These are phyloP conservation scores for Helotiales sp. DNA, from an alignment of 2,329 filamentous ascomycete genomes.

Conservation along the genomic window DNA sequence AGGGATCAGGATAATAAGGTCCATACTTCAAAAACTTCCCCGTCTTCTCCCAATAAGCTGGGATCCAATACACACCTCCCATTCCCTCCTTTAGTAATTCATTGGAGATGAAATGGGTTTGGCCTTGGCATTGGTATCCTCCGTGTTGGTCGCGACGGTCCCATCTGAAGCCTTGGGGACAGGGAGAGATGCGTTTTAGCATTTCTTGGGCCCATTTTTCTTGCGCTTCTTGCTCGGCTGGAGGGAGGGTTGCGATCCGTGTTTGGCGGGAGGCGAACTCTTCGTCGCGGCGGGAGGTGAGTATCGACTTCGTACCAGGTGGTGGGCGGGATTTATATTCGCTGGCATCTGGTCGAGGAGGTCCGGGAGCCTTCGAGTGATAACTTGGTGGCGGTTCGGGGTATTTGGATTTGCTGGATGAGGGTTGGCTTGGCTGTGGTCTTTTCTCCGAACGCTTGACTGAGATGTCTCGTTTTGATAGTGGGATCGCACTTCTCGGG, in stretches of 20 bases:
- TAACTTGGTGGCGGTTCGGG: too few species aligned
- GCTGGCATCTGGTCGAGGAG: too few species aligned
- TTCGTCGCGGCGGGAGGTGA: not conserved
- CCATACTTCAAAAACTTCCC: too few species aligned
- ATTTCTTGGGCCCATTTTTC: conserved; percentile 21
- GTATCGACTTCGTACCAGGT: not conserved
- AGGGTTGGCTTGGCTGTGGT: not conserved
- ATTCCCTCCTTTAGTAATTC: conserved; percentile 23
- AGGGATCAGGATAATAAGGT: too few species aligned
- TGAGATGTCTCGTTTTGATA: not conserved
- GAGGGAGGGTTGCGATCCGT: not conserved
- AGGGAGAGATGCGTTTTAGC: conserved; percentile 9
- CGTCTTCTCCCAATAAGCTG: not conserved
- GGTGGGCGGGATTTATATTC: not conserved
- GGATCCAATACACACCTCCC: conserved; percentile 13
- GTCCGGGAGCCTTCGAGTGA: too few species aligned
- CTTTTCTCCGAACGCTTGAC: too few species aligned
- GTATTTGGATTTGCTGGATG: too few species aligned
- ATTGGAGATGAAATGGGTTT: conserved; percentile 20
- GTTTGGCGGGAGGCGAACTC: not conserved
- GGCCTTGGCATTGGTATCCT: conserved; percentile 25
- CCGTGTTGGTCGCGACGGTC: conserved; percentile 4
- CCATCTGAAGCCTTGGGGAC: conserved; percentile 16
- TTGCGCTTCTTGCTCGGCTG: conserved; percentile 17
- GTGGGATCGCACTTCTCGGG: too few species aligned